Percentiles rank a stretch among this genome's conserved stretches.
These are phyloP conservation scores for Pharnaceum exiguum DNA, from an alignment of 148 eudicot genomes.

Conservation along the genomic window DNA sequence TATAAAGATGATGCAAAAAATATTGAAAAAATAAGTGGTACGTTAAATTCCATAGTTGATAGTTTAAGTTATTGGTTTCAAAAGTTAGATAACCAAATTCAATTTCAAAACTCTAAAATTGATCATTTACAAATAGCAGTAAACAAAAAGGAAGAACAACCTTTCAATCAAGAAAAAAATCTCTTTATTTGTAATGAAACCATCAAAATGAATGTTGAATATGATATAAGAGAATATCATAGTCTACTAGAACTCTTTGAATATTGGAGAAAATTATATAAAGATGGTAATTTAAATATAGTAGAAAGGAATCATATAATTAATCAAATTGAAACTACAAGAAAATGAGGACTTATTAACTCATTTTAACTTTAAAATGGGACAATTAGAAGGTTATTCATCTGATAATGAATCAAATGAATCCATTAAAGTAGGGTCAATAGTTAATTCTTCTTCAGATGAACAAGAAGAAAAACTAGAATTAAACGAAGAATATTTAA, in stretches of 20 bases:
- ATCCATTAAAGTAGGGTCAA: neutral
- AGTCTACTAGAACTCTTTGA: neutral
- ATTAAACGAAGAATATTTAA: neutral
- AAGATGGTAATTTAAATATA: too few species aligned
- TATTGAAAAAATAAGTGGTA: too few species aligned
- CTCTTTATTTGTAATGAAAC: too few species aligned
- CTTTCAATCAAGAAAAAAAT: too few species aligned
- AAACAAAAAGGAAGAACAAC: too few species aligned
- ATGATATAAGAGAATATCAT: neutral
- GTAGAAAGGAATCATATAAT: neutral
- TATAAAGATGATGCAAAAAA: too few species aligned
- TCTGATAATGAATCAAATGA: neutral
- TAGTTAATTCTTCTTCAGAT: neutral
- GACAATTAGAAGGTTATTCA: neutral
- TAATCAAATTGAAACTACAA: neutral
- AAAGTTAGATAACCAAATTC: too few species aligned
- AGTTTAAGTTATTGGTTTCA: too few species aligned
- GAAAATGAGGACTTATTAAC: neutral
- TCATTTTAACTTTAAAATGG: neutral
- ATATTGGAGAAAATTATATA: neutral
- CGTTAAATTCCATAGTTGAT: too few species aligned
- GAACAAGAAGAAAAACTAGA: neutral
- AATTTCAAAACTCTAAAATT: too few species aligned
- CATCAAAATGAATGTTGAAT: neutral
- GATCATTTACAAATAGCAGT: too few species aligned